Conservation (phyloP, 129 eudicot species). For the Solidago caesia region DNA sequence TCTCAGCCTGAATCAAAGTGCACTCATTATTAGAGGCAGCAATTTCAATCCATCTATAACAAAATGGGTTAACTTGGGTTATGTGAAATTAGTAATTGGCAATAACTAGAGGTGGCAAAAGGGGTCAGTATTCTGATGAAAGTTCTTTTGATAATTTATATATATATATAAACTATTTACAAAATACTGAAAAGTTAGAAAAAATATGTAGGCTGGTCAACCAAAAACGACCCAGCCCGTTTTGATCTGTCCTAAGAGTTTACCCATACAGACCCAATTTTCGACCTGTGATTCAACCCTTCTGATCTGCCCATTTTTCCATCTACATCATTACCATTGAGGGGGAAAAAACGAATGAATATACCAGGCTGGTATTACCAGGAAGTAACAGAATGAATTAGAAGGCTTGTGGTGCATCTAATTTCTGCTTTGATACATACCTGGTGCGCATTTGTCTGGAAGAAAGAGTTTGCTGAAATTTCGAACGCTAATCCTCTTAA, state of each 20-base stretch:
- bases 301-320: conserved; percentile 5
- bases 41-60: background rate
- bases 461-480: conserved; percentile 92
- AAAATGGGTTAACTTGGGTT: background rate
- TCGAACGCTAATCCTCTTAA: conserved; percentile 80
- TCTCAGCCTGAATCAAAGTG: conserved; percentile 67
- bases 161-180: background rate
- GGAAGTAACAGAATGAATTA: background rate
- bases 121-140: background rate
- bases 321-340: background rate
- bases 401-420: background rate
- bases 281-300: background rate
- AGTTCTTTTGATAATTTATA: no score
- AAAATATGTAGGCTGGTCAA: background rate
- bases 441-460: conserved; percentile 93
- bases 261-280: background rate
- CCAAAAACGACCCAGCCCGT: background rate
- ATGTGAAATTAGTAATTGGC: background rate
- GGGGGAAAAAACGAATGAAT: background rate
- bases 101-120: background rate
- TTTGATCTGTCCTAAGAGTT: background rate
- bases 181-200: background rate
- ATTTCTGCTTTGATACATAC: conserved; percentile 36
- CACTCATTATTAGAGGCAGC: background rate
- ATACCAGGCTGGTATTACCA: background rate